Evolutionary conservation across 306 rosid genomes (phyloP).

Genomic region (Coriaria nepalensis): DNA sequence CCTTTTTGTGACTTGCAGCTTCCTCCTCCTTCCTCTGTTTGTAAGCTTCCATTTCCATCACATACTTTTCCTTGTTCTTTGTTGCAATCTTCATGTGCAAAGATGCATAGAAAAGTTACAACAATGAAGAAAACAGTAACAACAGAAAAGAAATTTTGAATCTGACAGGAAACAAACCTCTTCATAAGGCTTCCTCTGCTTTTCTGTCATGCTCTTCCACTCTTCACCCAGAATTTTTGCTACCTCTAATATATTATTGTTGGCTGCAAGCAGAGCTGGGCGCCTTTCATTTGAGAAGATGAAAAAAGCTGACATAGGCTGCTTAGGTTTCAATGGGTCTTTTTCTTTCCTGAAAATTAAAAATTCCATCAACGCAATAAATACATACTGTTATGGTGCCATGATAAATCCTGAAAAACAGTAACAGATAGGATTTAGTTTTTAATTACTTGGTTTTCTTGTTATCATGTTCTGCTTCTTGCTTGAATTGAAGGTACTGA

Average conservation of each 20-base stretch:
- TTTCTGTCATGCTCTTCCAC: conserved; percentile 74
- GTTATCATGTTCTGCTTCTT: conserved; percentile 42
- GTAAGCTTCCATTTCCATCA: conserved; percentile 60
- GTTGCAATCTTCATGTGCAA: conserved; percentile 39
- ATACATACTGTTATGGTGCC: neutral
- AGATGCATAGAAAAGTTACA: no score
- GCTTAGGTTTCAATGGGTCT: conserved; percentile 93
- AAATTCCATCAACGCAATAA: neutral
- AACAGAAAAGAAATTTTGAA: no score
- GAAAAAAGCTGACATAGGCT: conserved; percentile 72
- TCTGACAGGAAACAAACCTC: conserved; percentile 29
- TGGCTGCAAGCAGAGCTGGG: conserved; percentile 41
- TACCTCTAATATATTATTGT: conserved; percentile 46
- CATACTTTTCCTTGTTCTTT: conserved; percentile 70
- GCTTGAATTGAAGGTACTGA: conserved; percentile 74
- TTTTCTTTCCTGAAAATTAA: conserved; percentile 54
- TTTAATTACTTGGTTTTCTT: conserved; percentile 47
- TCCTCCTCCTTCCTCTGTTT: conserved; percentile 70
- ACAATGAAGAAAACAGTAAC: no score
- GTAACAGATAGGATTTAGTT: neutral
- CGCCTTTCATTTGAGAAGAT: conserved; percentile 65
- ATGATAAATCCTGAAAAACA: neutral
- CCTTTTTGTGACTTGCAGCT: conserved; percentile 42
- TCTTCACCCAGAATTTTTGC: conserved; percentile 69
- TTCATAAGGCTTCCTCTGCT: conserved; percentile 58